Conservation (phyloP, 148 eudicot genomes). For the Heliamphora exappendiculata region DNA sequence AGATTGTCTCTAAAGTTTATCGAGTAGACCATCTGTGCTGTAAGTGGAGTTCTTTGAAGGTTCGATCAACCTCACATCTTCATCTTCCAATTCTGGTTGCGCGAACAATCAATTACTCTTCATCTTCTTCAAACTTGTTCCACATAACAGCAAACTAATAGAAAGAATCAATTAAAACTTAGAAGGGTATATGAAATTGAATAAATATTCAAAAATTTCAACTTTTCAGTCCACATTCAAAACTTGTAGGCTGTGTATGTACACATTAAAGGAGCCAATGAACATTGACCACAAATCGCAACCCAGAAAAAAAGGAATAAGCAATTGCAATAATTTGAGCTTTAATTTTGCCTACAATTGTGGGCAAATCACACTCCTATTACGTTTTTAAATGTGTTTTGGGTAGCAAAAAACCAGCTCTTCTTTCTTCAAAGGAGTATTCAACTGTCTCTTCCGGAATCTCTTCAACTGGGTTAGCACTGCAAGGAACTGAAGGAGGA, state of each 20-base stretch:
- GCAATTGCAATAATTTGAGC: background rate
- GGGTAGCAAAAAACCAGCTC: conserved; percentile 55
- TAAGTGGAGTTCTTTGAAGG: too few relatives aligned
- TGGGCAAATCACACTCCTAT: conserved; percentile 21
- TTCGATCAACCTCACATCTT: too few relatives aligned
- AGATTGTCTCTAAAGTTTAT: too few relatives aligned
- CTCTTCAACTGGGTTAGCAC: conserved; percentile 14
- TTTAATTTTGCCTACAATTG: background rate
- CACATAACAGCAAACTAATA: too few relatives aligned
- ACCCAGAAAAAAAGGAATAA: background rate
- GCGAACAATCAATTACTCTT: too few relatives aligned
- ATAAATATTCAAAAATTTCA: background rate
- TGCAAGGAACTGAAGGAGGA: conserved; percentile 3
- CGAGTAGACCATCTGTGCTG: too few relatives aligned
- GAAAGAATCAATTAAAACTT: too few relatives aligned
- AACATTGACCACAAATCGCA: conserved; percentile 3
- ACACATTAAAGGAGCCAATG: conserved; percentile 14
- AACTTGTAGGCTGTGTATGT: background rate
- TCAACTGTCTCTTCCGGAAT: conserved; percentile 44
- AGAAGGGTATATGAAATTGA: too few relatives aligned
- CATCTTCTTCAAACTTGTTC: too few relatives aligned
- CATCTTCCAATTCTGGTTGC: too few relatives aligned
- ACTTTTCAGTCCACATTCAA: background rate
- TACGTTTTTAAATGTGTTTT: conserved; percentile 12
- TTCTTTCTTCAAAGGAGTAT: conserved; percentile 76